Percentiles rank a stretch among this genome's conserved stretches.
Evolutionary conservation across 805 yeast species (phyloP).

Genomic region (Nakazawaea populi): DNA sequence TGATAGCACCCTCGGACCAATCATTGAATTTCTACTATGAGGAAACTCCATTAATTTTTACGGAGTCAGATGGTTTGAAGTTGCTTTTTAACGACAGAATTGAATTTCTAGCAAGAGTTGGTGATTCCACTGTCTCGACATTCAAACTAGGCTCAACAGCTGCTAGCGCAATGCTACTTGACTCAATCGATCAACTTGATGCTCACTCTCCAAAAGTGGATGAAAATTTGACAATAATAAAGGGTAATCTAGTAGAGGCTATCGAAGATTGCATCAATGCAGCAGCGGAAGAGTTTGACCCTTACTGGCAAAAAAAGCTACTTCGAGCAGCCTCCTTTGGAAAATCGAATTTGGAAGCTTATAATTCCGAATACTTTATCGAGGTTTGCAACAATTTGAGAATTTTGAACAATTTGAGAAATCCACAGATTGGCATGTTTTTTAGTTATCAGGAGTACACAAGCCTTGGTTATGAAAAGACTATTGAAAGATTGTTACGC

Average conservation of each 20-base stretch:
- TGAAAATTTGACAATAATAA: constrained; percentile 58
- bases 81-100: constrained; percentile 52
- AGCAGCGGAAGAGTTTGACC: constrained; percentile 71
- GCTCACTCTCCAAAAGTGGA: constrained; percentile 75
- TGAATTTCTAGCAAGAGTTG: constrained; percentile 62
- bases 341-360: constrained; percentile 51
- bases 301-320: constrained; percentile 73
- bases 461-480: constrained; percentile 44
- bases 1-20: constrained; percentile 68
- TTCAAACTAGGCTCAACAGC: constrained; percentile 81
- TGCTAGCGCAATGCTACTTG: constrained; percentile 77
- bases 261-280: constrained; percentile 69
- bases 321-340: constrained; percentile 85
- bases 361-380: constrained; percentile 58
- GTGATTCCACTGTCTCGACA: constrained; percentile 47
- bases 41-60: constrained; percentile 32
- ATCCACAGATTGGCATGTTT: constrained; percentile 60
- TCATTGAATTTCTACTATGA: constrained; percentile 47
- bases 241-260: constrained; percentile 46
- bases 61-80: constrained; percentile 67
- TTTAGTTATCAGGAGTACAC: constrained; percentile 54
- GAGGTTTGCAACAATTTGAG: constrained; percentile 55
- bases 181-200: constrained; percentile 64
- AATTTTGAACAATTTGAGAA: constrained; percentile 64
- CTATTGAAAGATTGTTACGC: constrained; percentile 52